Evolutionary conservation across 108 stramenopile species (phyloP).

Genomic region (Chaetoceros tenuissimus): DNA sequence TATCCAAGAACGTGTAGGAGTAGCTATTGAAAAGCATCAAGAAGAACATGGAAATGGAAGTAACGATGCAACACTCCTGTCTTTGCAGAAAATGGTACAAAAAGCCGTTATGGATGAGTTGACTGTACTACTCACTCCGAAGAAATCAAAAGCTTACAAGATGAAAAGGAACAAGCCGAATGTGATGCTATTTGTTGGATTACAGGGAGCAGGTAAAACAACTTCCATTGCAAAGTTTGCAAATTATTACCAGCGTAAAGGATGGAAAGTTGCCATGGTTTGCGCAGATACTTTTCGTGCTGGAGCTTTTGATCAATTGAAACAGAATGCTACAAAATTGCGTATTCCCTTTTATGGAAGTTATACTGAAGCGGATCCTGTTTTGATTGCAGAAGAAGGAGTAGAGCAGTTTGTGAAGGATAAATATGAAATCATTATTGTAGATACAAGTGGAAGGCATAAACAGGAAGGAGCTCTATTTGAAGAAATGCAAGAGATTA

Average conservation of each 20-base stretch:
- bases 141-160: conserved; percentile 42
- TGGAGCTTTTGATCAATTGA: conserved; percentile 97
- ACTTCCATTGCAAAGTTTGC: conserved; percentile 97
- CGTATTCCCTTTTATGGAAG: conserved; percentile 90
- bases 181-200: conserved; percentile 94
- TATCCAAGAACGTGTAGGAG: conserved; percentile 64
- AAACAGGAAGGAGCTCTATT: conserved; percentile 91
- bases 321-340: conserved; percentile 97
- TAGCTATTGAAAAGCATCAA: conserved; percentile 10
- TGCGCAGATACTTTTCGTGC: conserved; percentile 98
- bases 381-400: conserved; percentile 93
- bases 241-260: conserved; percentile 85
- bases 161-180: conserved; percentile 86
- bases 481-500: conserved; percentile 97
- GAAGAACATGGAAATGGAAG: conserved; percentile 17
- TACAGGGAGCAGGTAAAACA: conserved; percentile 97
- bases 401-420: conserved; percentile 87
- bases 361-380: conserved; percentile 95
- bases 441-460: conserved; percentile 96
- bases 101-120: conserved; percentile 90
- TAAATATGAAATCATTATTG: conserved; percentile 94
- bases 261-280: conserved; percentile 90
- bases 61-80: conserved; percentile 11
- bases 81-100: conserved; percentile 59
- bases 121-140: conserved; percentile 59